Percentiles rank a stretch among this genome's conserved stretches.
phyloP scores from a whole-genome alignment of 768 basidiomycete species.

The Pulveroboletus frians region DNA sequence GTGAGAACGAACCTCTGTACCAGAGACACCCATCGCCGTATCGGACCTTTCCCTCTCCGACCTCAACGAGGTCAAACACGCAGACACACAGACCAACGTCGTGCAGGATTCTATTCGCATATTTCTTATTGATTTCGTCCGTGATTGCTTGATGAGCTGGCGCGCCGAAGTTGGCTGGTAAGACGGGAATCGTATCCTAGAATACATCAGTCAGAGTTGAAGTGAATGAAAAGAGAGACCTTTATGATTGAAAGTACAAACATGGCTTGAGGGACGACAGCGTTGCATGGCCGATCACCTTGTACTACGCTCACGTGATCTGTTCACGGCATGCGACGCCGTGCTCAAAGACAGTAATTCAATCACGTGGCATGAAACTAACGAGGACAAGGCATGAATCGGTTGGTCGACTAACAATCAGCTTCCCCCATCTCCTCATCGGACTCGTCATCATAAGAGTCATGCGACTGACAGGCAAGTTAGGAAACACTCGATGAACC shows the following conservation, averaged over 20 bases:
- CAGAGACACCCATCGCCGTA: conserved; percentile 94
- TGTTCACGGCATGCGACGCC: too few species aligned
- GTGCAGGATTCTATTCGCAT: conserved; percentile 86
- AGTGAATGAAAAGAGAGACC: conserved; percentile 10
- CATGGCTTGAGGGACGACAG: conserved; percentile 25
- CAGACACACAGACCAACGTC: conserved; percentile 90
- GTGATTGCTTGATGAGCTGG: conserved; percentile 76
- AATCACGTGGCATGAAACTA: too few species aligned
- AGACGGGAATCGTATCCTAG: conserved; percentile 88
- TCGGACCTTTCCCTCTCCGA: conserved; percentile 86
- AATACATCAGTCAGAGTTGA: background rate
- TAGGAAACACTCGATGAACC: too few species aligned
- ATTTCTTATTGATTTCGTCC: conserved; percentile 90
- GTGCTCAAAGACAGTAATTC: too few species aligned
- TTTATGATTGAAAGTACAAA: conserved; percentile 46
- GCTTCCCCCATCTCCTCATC: too few species aligned
- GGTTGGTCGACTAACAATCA: too few species aligned
- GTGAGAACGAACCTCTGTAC: conserved; percentile 78
- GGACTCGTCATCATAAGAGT: too few species aligned
- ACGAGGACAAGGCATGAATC: too few species aligned
- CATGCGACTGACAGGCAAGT: too few species aligned
- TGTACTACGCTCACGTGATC: too few species aligned
- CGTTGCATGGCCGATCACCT: background rate
- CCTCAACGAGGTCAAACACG: conserved; percentile 81
- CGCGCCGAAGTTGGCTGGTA: conserved; percentile 78